Evolutionary conservation across 2,329 filamentous ascomycete genomes (phyloP).

Genomic region (Aureobasidium melanogenum): DNA sequence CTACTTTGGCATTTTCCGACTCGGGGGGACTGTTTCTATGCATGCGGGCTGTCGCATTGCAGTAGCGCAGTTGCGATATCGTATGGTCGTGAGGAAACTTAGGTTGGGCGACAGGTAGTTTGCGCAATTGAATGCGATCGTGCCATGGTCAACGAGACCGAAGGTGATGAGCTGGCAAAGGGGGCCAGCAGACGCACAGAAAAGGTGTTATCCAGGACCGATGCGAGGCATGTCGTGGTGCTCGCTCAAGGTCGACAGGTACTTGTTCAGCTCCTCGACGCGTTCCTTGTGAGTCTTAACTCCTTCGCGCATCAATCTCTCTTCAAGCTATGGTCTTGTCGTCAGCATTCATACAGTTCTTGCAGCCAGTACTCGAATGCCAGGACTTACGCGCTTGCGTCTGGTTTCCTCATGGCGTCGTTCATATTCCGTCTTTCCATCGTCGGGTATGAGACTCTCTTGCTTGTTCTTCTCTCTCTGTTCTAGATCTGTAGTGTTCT

Average conservation of each 20-base stretch:
- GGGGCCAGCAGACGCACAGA: background rate
- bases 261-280: conserved; percentile 91
- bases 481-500: conserved; percentile 1
- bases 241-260: conserved; percentile 83
- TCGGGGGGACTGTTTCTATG: background rate
- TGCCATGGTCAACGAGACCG: background rate
- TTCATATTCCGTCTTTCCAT: conserved; percentile 77
- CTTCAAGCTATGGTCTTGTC: conserved; percentile 54
- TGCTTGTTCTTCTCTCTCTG: conserved; percentile 11
- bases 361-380: background rate
- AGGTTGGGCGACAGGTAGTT: no score
- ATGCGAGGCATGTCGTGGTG: conserved; percentile 86
- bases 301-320: conserved; percentile 72
- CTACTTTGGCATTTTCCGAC: background rate
- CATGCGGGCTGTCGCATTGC: background rate
- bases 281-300: conserved; percentile 95
- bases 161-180: background rate
- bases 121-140: background rate
- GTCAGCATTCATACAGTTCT: background rate
- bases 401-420: conserved; percentile 69
- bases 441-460: conserved; percentile 13
- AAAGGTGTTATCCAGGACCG: conserved; percentile 44
- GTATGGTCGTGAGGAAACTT: background rate
- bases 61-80: background rate
- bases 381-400: conserved; percentile 61